Base-by-base conservation (phyloP, 441 rosid genomes). In the Sinapis alba region DNA sequence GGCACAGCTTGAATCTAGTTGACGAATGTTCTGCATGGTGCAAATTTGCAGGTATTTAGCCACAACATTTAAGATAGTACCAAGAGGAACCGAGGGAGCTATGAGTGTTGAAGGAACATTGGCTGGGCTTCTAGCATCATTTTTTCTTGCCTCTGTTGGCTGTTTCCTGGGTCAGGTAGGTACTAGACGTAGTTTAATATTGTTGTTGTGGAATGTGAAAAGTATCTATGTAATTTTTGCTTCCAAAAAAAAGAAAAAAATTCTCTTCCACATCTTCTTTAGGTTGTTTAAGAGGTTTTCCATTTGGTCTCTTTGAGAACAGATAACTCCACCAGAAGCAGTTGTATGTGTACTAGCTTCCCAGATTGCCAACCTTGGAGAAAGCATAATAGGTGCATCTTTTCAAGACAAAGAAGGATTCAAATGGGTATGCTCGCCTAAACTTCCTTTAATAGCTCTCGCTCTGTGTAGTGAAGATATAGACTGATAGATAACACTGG, bases 61-160 rank as follows among this genome's bases (percentile, higher is more conserved):
- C 56, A 95, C 99, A 30, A 86, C 86, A 16, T 85, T 95, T 58
- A 89, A 90, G 85, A 82, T 93, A 23, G 99, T 93, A 74, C 98
- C 98, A 56, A 86, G 95, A 81, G 99, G 98, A 78, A 91, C 98
- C 0, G 98, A 95, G 82, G 99, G 99, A 62, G 99, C 97, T 72
- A 87, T 95, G 59, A 93, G 98, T 80, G 78, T 84, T 73, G 99
- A 95, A 83, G 99, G 99, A 86, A 95, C 99, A 32, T 43, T 87
- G 23, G 89, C 97, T 75, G 99, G 99, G 74, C 79, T 95, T 69
- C 60, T 95, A 27, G 97, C 96, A 53, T 89, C 99, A 20, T 65
- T 88, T 58, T 62, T 80, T 75, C 94, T 95, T 79, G 96, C 99
- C 68, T 78, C 73, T 2, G 66, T 86, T 84, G 91, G 91, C 38